Evolutionary conservation across 768 basidiomycete species (phyloP).

Genomic region (Mycena indigotica): DNA sequence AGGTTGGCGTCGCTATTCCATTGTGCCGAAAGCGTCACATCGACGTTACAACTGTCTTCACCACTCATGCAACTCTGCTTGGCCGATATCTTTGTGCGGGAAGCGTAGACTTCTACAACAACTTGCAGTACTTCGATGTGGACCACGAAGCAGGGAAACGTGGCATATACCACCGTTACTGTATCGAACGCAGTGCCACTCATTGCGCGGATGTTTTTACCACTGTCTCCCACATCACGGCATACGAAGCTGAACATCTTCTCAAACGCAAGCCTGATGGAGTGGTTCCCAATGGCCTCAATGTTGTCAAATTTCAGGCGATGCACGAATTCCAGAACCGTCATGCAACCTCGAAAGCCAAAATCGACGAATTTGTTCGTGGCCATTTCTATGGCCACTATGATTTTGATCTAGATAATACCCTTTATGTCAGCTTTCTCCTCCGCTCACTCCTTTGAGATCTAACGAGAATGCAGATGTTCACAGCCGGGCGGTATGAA

Average conservation of each 20-base stretch:
- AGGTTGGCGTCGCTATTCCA: constrained; percentile 93
- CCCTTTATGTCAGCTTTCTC: constrained; percentile 65
- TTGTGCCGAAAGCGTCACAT: constrained; percentile 95
- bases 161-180: constrained; percentile 97
- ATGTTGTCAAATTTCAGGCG: constrained; percentile 98
- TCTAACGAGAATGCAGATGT: constrained; percentile 62
- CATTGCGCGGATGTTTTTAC: constrained; percentile 99
- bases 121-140: constrained; percentile 98
- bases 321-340: constrained; percentile 99
- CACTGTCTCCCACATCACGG: constrained; percentile 96
- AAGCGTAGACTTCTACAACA: constrained; percentile 99
- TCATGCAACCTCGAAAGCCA: constrained; percentile 90
- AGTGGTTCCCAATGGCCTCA: constrained; percentile 94
- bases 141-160: constrained; percentile 99
- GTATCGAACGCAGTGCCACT: constrained; percentile 91
- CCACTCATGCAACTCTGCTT: constrained; percentile 96
- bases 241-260: constrained; percentile 94
- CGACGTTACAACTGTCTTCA: constrained; percentile 98
- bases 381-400: constrained; percentile 99
- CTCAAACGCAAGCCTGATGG: constrained; percentile 98
- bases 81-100: constrained; percentile 99
- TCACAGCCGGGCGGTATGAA: constrained; percentile 99
- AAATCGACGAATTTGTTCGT: constrained; percentile 96
- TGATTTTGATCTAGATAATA: constrained; percentile 94
- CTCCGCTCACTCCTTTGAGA: constrained; percentile 7